Evolutionary conservation across 768 basidiomycete genomes (phyloP).

Genomic region (Termitomyces sp.): DNA sequence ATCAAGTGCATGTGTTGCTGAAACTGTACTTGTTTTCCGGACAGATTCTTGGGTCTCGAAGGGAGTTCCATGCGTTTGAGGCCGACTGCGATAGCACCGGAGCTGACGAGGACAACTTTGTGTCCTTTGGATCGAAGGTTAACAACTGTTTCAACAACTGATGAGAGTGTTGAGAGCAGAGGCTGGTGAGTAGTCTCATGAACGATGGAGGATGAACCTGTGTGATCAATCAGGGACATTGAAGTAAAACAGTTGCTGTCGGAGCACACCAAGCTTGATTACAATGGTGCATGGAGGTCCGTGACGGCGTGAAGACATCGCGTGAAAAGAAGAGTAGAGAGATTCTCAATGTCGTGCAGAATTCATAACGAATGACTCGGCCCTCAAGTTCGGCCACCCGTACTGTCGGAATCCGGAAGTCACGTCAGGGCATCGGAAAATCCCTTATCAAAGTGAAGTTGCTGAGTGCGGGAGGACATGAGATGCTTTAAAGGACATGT

Average conservation of each 20-base stretch:
- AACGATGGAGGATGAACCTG: constrained; percentile 95
- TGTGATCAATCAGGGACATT: background rate
- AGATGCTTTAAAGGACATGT: too few species aligned
- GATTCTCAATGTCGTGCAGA: background rate
- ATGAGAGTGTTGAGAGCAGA: constrained; percentile 83
- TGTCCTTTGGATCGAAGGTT: constrained; percentile 76
- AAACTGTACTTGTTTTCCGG: constrained; percentile 79
- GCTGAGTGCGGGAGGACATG: too few species aligned
- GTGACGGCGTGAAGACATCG: constrained; percentile 19
- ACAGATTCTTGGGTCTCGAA: constrained; percentile 74
- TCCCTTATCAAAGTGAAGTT: too few species aligned
- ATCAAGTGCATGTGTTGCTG: background rate
- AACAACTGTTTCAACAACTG: constrained; percentile 87
- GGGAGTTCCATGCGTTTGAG: constrained; percentile 85
- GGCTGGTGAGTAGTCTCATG: constrained; percentile 92
- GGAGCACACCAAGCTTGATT: constrained; percentile 69
- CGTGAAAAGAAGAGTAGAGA: background rate
- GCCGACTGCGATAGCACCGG: constrained; percentile 97
- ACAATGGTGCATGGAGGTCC: constrained; percentile 60
- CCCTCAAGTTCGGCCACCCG: background rate
- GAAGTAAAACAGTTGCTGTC: background rate
- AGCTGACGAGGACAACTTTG: constrained; percentile 92
- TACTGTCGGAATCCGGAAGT: background rate
- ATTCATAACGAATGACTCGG: background rate
- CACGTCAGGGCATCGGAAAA: too few species aligned